A percentile compares a stretch with the other conserved stretches of the same genome.
Evolutionary conservation across 176 grass and related monocot species (phyloP).

Genomic region (maize (Zea mays)): Zm-B73-REFERENCE-NAM-5.0 NC_050097.1:174155501-174156000

Average conservation of each 20-base stretch:
- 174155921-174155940: slow-evolving; percentile 65
- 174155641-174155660: not conserved
- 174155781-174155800: not conserved
- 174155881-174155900: slow-evolving; percentile 49
- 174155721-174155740: not conserved
- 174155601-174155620: not conserved
- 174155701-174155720: not conserved
- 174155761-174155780: not conserved
- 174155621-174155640: not conserved
- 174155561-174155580: slow-evolving; percentile 24
- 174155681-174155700: not conserved
- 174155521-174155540: slow-evolving; percentile 89
- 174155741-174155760: not conserved
- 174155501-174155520: slow-evolving; percentile 76
- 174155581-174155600: not conserved
- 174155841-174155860: slow-evolving; percentile 53
- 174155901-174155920: slow-evolving; percentile 66
- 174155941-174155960: slow-evolving; percentile 44
- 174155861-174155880: slow-evolving; percentile 66
- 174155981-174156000: not conserved
- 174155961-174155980: not conserved
- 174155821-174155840: slow-evolving; percentile 57
- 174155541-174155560: slow-evolving; percentile 90
- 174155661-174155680: not conserved
- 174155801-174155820: slow-evolving; percentile 51